A percentile compares a stretch with the other conserved stretches of the same genome.
Conservation (phyloP, 2,329 filamentous ascomycete species). For the Fusarium nisikadoi region DNA sequence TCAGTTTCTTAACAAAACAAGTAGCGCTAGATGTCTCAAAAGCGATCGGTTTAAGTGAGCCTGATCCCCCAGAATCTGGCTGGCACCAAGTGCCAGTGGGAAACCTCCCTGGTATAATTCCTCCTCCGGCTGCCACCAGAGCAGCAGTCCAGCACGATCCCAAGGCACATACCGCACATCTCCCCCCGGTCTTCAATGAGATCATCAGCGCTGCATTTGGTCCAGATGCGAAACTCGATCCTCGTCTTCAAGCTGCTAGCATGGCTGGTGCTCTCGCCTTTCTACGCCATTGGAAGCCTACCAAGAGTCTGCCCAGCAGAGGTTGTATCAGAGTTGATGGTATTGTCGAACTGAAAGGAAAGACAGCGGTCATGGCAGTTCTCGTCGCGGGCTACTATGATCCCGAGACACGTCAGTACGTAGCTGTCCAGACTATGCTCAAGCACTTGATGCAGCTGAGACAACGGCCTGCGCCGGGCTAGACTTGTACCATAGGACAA, state of each 20-base stretch:
- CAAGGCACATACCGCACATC: constrained; percentile 37
- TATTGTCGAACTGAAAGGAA: constrained; percentile 62
- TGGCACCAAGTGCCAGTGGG: constrained; percentile 48
- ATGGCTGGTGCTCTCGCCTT: constrained; percentile 52
- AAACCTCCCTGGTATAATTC: constrained; percentile 33
- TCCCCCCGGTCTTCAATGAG: constrained; percentile 42
- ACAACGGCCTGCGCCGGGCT: constrained; percentile 49
- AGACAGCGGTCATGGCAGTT: constrained; percentile 59
- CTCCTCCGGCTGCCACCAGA: constrained; percentile 39
- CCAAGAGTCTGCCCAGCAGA: constrained; percentile 56
- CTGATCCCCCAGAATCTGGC: constrained; percentile 42
- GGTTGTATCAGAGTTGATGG: constrained; percentile 66
- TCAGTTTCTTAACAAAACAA: constrained; percentile 58
- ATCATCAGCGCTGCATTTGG: constrained; percentile 43
- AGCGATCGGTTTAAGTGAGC: constrained; percentile 56
- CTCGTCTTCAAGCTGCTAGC: constrained; percentile 48
- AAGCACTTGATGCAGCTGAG: constrained; percentile 57
- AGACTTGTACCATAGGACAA: constrained; percentile 3
- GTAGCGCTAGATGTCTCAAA: constrained; percentile 56
- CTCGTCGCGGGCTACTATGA: constrained; percentile 66
- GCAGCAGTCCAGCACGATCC: constrained; percentile 39
- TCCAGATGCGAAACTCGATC: constrained; percentile 49
- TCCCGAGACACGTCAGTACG: constrained; percentile 62
- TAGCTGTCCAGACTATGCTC: constrained; percentile 54
- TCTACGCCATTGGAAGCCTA: constrained; percentile 58